A percentile compares a stretch with the other conserved stretches of the same genome.
These are phyloP conservation scores for Hypoxylon trugodes DNA, from an alignment of 495 filamentous ascomycete species.

Conservation along the genomic window DNA sequence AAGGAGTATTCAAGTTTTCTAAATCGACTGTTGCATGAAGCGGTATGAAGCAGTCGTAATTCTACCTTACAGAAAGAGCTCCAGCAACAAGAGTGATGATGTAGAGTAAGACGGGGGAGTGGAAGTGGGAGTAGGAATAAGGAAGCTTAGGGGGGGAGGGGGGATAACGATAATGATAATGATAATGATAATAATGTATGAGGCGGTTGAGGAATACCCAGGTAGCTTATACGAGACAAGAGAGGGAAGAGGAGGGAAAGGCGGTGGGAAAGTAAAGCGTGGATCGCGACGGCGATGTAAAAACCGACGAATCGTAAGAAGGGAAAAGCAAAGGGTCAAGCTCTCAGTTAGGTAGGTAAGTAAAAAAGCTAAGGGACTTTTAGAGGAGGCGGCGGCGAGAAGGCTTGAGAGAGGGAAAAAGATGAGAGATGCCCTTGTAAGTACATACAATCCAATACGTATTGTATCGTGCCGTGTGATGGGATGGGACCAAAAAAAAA, in stretches of 20 bases:
- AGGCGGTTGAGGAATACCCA: constrained; percentile 1
- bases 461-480: too few species aligned
- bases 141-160: constrained; percentile 12
- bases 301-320: constrained; percentile 29
- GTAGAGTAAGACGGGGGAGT: constrained; percentile 22
- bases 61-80: constrained; percentile 25
- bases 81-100: constrained; percentile 25
- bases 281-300: constrained; percentile 35
- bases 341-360: constrained; percentile 12
- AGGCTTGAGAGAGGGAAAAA: constrained; percentile 17
- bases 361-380: too few species aligned
- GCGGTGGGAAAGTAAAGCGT: constrained; percentile 30
- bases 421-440: constrained; percentile 6
- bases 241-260: constrained; percentile 8
- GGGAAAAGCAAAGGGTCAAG: constrained; percentile 30
- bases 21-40: constrained; percentile 42
- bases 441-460: too few species aligned
- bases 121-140: constrained; percentile 18
- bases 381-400: constrained; percentile 19
- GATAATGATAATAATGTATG: not conserved
- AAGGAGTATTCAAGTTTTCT: constrained; percentile 36
- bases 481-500: constrained; percentile 4
- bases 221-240: constrained; percentile 7
- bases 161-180: constrained; percentile 21
- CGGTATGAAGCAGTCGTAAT: constrained; percentile 31